These are phyloP conservation scores for Talaromyces marneffei DNA, from an alignment of 2,329 filamentous ascomycete species.

Conservation along the genomic window DNA sequence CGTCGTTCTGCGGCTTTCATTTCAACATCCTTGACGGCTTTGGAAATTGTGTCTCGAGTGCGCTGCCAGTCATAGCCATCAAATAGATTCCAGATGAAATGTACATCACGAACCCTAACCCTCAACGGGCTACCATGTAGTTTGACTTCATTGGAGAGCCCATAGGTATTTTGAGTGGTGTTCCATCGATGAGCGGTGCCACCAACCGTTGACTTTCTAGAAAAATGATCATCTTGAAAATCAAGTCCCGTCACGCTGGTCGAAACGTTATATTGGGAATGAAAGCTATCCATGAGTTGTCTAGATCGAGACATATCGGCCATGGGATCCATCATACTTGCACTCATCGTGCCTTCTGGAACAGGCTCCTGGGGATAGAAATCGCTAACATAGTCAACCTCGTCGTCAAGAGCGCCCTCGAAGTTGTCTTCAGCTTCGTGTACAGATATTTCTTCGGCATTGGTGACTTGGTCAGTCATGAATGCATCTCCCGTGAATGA, in stretches of 20 bases:
- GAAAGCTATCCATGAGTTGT: conserved; percentile 46
- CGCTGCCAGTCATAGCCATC: conserved; percentile 95
- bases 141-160: conserved; percentile 56
- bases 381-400: conserved; percentile 51
- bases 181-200: conserved; percentile 74
- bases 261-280: conserved; percentile 49
- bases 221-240: conserved; percentile 75
- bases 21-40: conserved; percentile 85
- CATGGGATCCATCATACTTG: conserved; percentile 38
- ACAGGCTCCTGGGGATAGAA: conserved; percentile 46
- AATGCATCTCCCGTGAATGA: conserved; percentile 88
- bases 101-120: conserved; percentile 74
- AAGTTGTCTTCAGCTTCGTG: conserved; percentile 40
- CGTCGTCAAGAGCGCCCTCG: conserved; percentile 34
- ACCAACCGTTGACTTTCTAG: conserved; percentile 53
- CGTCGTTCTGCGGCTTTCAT: conserved; percentile 71
- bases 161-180: conserved; percentile 68
- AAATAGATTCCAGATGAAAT: conserved; percentile 95
- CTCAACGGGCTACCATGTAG: conserved; percentile 65
- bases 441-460: conserved; percentile 33
- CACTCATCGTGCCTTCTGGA: conserved; percentile 38
- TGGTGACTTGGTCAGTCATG: conserved; percentile 30
- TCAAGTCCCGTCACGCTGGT: conserved; percentile 59
- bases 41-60: conserved; percentile 78
- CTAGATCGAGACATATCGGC: conserved; percentile 32